Conservation (phyloP, 2,329 filamentous ascomycete species). For the Pyrenophora teres region DNA sequence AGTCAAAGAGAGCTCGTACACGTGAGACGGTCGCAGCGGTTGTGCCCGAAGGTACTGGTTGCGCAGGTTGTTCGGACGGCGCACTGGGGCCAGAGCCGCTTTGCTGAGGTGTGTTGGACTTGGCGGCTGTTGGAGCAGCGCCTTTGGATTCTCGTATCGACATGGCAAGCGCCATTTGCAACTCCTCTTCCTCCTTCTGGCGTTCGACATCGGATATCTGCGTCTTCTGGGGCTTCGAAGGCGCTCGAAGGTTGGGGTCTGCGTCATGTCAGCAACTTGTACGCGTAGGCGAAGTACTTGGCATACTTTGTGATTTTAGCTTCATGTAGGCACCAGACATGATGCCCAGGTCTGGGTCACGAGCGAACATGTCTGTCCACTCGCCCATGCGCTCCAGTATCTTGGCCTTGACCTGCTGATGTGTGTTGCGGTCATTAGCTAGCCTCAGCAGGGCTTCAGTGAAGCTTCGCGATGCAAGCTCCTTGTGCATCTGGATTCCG, state of each 20-base stretch:
- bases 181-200: constrained; percentile 93
- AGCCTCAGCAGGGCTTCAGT: constrained; percentile 91
- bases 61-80: constrained; percentile 52
- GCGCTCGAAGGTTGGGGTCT: constrained; percentile 89
- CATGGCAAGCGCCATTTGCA: constrained; percentile 92
- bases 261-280: constrained; percentile 37
- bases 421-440: constrained; percentile 91
- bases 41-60: constrained; percentile 75
- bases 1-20: constrained; percentile 92
- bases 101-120: constrained; percentile 49
- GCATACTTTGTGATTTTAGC: constrained; percentile 70
- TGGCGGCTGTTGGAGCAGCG: constrained; percentile 47
- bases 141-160: constrained; percentile 83
- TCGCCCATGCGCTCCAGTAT: constrained; percentile 95
- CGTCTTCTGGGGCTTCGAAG: constrained; percentile 91
- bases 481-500: constrained; percentile 81
- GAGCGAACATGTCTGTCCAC: constrained; percentile 93
- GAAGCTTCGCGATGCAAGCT: constrained; percentile 87
- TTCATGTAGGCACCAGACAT: constrained; percentile 95
- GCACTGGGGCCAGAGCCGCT: constrained; percentile 26
- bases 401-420: constrained; percentile 95
- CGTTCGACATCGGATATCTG: constrained; percentile 88
- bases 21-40: constrained; percentile 95
- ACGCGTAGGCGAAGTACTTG: not conserved
- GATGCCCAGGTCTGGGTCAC: constrained; percentile 88